Conservation (phyloP, 345 rosid species). For the Brassica juncea region DNA sequence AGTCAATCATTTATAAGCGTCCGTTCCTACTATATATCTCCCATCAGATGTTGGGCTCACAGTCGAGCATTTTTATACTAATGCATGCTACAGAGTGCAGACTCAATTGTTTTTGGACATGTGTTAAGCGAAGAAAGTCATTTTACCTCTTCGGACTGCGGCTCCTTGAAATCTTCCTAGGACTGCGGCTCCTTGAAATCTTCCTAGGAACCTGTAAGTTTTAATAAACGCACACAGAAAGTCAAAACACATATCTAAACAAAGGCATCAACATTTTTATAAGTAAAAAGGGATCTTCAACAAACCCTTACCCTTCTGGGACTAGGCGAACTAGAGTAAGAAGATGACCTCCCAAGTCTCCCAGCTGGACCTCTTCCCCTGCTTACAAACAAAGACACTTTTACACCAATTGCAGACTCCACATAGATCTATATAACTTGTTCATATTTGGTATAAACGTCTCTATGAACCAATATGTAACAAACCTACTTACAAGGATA, state of each 20-base stretch:
- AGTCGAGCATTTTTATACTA: background rate
- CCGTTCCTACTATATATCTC: background rate
- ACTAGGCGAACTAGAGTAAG: constrained; percentile 85
- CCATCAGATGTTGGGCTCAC: background rate
- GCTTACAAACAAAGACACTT: constrained; percentile 20
- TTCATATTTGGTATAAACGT: background rate
- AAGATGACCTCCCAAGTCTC: constrained; percentile 87
- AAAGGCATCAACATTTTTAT: background rate
- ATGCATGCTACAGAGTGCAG: constrained; percentile 1
- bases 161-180: constrained; percentile 73
- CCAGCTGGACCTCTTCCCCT: constrained; percentile 85
- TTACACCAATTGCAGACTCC: background rate
- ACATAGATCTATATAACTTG: background rate
- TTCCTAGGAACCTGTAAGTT: constrained; percentile 58
- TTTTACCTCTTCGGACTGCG: constrained; percentile 91
- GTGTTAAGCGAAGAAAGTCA: background rate
- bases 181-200: constrained; percentile 89
- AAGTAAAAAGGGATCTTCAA: constrained; percentile 8
- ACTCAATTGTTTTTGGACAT: background rate
- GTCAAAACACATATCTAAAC: background rate
- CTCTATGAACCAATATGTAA: background rate
- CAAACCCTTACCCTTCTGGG: constrained; percentile 70
- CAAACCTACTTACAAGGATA: background rate
- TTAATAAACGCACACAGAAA: constrained; percentile 2
- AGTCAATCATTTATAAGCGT: background rate